phyloP scores from a whole-genome alignment of 148 eudicot species.

The Spergularia bocconei region DNA sequence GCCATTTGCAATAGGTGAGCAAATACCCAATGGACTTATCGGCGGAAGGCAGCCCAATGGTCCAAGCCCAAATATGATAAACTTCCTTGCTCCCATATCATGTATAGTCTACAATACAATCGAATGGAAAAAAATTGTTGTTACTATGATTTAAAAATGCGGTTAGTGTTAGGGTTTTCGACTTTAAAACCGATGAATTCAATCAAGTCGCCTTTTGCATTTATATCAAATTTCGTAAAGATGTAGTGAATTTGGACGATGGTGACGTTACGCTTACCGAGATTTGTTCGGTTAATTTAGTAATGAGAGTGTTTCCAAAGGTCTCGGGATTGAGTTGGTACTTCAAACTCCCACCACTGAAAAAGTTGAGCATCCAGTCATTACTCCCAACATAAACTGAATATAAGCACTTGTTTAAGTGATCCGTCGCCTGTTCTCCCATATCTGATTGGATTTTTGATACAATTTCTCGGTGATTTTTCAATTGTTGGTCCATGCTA shows the following conservation, averaged over 20 bases:
- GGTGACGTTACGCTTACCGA: constrained; percentile 11
- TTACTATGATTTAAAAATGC: no score
- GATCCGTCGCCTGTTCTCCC: neutral
- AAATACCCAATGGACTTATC: constrained; percentile 20
- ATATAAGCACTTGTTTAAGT: constrained; percentile 31
- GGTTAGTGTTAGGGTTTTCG: neutral
- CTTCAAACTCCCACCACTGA: constrained; percentile 4
- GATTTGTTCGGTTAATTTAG: constrained; percentile 25
- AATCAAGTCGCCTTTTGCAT: no score
- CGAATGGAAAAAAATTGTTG: neutral
- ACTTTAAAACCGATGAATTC: neutral
- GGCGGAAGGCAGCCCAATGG: constrained; percentile 49
- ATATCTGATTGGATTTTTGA: constrained; percentile 23
- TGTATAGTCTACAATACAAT: constrained; percentile 21
- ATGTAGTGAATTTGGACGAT: no score
- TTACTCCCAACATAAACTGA: constrained; percentile 35
- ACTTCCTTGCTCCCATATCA: constrained; percentile 49
- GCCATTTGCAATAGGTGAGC: constrained; percentile 25
- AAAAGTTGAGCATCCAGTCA: constrained; percentile 38
- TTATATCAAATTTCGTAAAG: no score
- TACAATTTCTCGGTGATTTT: constrained; percentile 23
- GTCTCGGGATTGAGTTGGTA: constrained; percentile 17
- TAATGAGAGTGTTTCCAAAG: constrained; percentile 30
- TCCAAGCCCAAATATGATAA: constrained; percentile 44
- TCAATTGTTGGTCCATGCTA: constrained; percentile 27